Base-by-base conservation (phyloP, 805 yeast species). In the Lachancea dasiensis region DNA sequence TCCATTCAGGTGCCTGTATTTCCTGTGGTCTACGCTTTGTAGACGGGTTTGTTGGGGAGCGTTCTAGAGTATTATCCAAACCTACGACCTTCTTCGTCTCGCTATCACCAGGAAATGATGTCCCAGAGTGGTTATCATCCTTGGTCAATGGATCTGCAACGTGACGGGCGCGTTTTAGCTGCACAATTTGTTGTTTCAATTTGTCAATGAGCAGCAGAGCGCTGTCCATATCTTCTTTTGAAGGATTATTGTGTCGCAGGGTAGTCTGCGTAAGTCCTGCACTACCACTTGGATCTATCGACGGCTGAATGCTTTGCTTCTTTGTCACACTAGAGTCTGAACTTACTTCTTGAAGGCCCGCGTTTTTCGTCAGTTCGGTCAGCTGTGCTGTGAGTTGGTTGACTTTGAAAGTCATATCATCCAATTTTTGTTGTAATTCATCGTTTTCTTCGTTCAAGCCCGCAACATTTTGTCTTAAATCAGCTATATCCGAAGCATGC, bases 371-470 rank as follows among this genome's bases (percentile, higher is more conserved):
- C n/a, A n/a, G n/a, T n/a, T n/a, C n/a, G n/a, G n/a, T n/a, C n/a
- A n/a, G 23, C 36, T 16, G 34, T 10, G 13, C 18, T 3, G 24
- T 31, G 15, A 51, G 20, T 3, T 36, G 36, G 18, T 54, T 45
- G 22, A 50, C 16, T 22, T 55, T 36, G 25, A 43, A 23, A 37
- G 49, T 52, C 40, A 58, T 20, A 28, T 47, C 44, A 38, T 51
- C 48, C 51, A 63, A 47, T 56, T 69, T 64, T 44, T 63, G 56
- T 50, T 70, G 75, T 38, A 81, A 62, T 16, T 66, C 65, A 46
- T 79, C 83, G 57, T 81, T 81, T 51, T 80, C 87, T 49, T 79
- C 81, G 53, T 81, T 82, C 43, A 82, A 61, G 33, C 74, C 79
- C 22, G 69, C 70, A 32, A 81, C 73, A 32, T 74, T 70, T 3